Evolutionary conservation across 192 early-diverging fungal genomes (phyloP).

Genomic region (Coemansia sp.): DNA sequence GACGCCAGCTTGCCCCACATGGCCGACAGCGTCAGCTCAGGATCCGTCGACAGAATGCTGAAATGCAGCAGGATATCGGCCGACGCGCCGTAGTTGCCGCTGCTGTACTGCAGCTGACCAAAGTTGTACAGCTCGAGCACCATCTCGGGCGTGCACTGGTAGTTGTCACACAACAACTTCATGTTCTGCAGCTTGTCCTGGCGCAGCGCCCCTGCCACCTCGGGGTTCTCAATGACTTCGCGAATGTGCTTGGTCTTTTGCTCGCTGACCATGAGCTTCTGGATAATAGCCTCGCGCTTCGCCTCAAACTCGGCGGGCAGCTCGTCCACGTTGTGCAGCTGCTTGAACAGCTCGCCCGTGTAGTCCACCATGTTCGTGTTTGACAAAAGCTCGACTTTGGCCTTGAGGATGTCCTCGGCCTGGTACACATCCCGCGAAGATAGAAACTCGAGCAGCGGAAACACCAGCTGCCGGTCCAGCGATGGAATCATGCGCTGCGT

Average conservation of each 20-base stretch:
- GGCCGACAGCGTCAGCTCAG: slow-evolving; percentile 78
- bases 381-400: slow-evolving; percentile 85
- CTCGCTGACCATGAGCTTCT: slow-evolving; percentile 71
- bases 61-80: slow-evolving; percentile 95
- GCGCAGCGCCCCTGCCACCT: slow-evolving; percentile 83
- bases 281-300: slow-evolving; percentile 75
- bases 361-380: slow-evolving; percentile 96
- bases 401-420: slow-evolving; percentile 71
- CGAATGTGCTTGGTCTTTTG: slow-evolving; percentile 77
- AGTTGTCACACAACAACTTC: slow-evolving; percentile 82
- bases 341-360: slow-evolving; percentile 78
- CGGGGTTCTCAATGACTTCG: slow-evolving; percentile 87
- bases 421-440: slow-evolving; percentile 81
- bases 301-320: slow-evolving; percentile 71
- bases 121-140: slow-evolving; percentile 83
- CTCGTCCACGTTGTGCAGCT: slow-evolving; percentile 74
- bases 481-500: slow-evolving; percentile 79
- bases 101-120: slow-evolving; percentile 89
- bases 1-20: slow-evolving; percentile 97
- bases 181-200: slow-evolving; percentile 94
- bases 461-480: slow-evolving; percentile 91
- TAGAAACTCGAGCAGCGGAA: slow-evolving; percentile 88
- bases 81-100: slow-evolving; percentile 87
- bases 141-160: slow-evolving; percentile 89
- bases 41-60: slow-evolving; percentile 90